Evolutionary conservation across 1,139 yeast species (phyloP).

Genomic region (Debaryomyces subglobosus): DNA sequence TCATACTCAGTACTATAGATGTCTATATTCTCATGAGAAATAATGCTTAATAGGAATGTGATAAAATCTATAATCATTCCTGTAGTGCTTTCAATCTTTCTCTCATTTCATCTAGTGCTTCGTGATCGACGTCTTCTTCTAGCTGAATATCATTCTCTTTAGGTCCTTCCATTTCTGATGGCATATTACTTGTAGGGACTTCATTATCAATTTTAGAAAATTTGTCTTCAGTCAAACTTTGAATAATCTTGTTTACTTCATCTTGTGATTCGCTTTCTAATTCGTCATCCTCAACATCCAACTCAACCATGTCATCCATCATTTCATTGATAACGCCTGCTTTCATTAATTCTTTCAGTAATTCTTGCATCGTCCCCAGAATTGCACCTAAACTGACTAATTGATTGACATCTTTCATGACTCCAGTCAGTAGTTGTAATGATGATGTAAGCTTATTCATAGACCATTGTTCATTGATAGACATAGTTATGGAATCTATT

Average conservation of each 20-base stretch:
- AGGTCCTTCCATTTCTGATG: slow-evolving; percentile 34
- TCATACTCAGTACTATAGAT: background rate
- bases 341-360: slow-evolving; percentile 85
- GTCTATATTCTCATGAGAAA: no score
- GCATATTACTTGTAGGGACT: slow-evolving; percentile 42
- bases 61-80: slow-evolving; percentile 36
- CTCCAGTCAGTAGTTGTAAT: slow-evolving; percentile 73
- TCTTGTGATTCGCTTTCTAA: slow-evolving; percentile 72
- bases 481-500: slow-evolving; percentile 81
- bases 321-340: slow-evolving; percentile 94
- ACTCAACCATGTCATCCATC: slow-evolving; percentile 89
- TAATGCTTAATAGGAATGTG: background rate
- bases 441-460: slow-evolving; percentile 82
- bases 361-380: slow-evolving; percentile 80
- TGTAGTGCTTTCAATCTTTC: slow-evolving; percentile 86
- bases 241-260: slow-evolving; percentile 58
- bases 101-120: slow-evolving; percentile 81
- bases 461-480: slow-evolving; percentile 90
- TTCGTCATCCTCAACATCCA: slow-evolving; percentile 63
- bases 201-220: slow-evolving; percentile 40
- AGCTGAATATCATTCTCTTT: slow-evolving; percentile 13
- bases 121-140: slow-evolving; percentile 68
- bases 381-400: slow-evolving; percentile 80
- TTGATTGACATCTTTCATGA: slow-evolving; percentile 88
- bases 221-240: slow-evolving; percentile 46